Percentiles rank a stretch among this genome's conserved stretches.
Conservation (phyloP, 164 flowering plant genomes). For the Magnolia kwangsiensis region DNA sequence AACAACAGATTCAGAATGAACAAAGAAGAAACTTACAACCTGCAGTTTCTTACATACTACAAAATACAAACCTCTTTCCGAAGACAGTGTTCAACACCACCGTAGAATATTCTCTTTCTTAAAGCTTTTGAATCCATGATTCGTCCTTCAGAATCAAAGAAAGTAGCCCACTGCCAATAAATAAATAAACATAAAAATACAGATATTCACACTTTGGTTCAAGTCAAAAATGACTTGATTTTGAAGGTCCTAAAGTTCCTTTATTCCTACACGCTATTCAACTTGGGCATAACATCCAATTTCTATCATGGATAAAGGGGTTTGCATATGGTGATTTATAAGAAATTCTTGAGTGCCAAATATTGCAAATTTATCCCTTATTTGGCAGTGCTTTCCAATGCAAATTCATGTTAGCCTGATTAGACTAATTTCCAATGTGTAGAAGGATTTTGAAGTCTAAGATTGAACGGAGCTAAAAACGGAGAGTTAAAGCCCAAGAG, state of each 20-base stretch:
- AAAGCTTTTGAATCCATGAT: constrained; percentile 61
- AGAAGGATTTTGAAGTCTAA: too few species aligned
- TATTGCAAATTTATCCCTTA: too few species aligned
- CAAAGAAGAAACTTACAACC: neutral
- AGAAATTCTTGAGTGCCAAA: too few species aligned
- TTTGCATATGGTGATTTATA: too few species aligned
- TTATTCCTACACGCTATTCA: too few species aligned
- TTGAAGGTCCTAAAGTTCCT: neutral
- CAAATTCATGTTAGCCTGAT: too few species aligned
- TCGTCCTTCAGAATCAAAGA: constrained; percentile 90
- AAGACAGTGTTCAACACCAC: constrained; percentile 70
- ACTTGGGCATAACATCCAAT: too few species aligned
- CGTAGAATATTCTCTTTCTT: constrained; percentile 88
- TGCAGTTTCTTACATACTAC: neutral
- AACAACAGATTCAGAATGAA: neutral
- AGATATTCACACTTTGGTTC: neutral
- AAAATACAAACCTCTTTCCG: constrained; percentile 68
- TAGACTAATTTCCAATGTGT: too few species aligned
- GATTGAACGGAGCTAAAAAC: too few species aligned
- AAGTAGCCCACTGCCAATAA: constrained; percentile 61
- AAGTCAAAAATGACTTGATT: neutral
- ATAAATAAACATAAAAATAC: neutral
- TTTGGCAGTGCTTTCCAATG: too few species aligned
- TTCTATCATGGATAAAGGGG: too few species aligned
- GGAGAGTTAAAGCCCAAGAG: too few species aligned